Conservation (phyloP, 1,284 basidiomycete species). For the Cutaneotrichosporon cavernicola region DNA sequence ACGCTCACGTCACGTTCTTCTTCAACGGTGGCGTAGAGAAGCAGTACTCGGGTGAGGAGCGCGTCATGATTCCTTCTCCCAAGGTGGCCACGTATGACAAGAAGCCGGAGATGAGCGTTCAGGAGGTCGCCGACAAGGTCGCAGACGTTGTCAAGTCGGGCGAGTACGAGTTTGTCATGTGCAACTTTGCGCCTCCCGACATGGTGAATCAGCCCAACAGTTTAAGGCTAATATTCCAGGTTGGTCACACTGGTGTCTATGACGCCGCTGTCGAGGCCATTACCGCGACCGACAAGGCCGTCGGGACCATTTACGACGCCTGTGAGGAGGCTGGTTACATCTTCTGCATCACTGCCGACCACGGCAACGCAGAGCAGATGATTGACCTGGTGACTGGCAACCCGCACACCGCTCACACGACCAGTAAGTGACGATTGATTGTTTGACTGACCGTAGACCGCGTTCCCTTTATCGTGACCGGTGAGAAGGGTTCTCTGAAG, state of each 20-base stretch:
- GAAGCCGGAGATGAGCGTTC: slow-evolving; percentile 80
- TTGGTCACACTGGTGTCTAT: slow-evolving; percentile 84
- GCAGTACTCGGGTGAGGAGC: slow-evolving; percentile 76
- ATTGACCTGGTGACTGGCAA: slow-evolving; percentile 74
- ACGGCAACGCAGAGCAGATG: slow-evolving; percentile 85
- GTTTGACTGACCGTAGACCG: slow-evolving; percentile 66
- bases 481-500: slow-evolving; percentile 60
- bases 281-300: slow-evolving; percentile 75
- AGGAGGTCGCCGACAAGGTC: slow-evolving; percentile 81
- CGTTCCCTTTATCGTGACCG: slow-evolving; percentile 75
- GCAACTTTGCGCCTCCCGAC: slow-evolving; percentile 91
- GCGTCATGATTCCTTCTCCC: slow-evolving; percentile 83
- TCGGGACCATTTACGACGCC: slow-evolving; percentile 78
- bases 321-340: slow-evolving; percentile 80
- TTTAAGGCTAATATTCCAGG: slow-evolving; percentile 51
- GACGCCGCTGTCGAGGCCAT: slow-evolving; percentile 85
- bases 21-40: slow-evolving; percentile 93
- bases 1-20: slow-evolving; percentile 93
- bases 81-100: slow-evolving; percentile 87
- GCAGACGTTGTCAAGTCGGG: slow-evolving; percentile 71
- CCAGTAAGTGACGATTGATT: slow-evolving; percentile 35
- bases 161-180: slow-evolving; percentile 85
- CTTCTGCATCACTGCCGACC: slow-evolving; percentile 83
- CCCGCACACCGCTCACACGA: slow-evolving; percentile 62
- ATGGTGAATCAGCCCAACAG: slow-evolving; percentile 61